phyloP scores from a whole-genome alignment of 192 early-diverging fungal genomes.

The Piromyces finnis region DNA sequence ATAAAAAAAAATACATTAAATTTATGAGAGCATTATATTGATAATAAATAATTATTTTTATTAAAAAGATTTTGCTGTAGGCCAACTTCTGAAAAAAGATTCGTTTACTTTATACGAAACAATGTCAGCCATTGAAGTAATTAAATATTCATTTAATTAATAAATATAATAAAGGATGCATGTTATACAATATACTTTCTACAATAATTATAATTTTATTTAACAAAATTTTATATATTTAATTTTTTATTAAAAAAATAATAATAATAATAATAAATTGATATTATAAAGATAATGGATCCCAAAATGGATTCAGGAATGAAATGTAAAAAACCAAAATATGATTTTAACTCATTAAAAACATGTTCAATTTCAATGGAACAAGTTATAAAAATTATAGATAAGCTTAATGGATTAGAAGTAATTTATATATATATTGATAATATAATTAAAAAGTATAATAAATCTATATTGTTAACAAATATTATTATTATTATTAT shows the following conservation, averaged over 20 bases:
- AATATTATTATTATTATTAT: background rate
- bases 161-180: too few species aligned
- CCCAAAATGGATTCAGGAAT: background rate
- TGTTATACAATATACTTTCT: too few species aligned
- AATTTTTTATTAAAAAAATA: too few species aligned
- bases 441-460: too few species aligned
- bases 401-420: background rate
- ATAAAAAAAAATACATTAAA: too few species aligned
- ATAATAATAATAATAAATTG: too few species aligned
- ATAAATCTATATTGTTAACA: too few species aligned
- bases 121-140: background rate
- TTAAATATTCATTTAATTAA: background rate
- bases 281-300: background rate
- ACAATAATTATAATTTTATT: too few species aligned
- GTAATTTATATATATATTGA: background rate
- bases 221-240: too few species aligned
- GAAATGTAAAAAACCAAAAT: background rate
- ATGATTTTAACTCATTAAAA: background rate
- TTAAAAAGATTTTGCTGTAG: background rate
- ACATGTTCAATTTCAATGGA: background rate
- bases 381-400: background rate
- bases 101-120: background rate
- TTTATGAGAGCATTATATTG: too few species aligned
- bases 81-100: background rate
- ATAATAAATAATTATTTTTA: too few species aligned